Base-by-base conservation (phyloP, 2,329 filamentous ascomycete genomes). In the Sporothrix phasma region DNA sequence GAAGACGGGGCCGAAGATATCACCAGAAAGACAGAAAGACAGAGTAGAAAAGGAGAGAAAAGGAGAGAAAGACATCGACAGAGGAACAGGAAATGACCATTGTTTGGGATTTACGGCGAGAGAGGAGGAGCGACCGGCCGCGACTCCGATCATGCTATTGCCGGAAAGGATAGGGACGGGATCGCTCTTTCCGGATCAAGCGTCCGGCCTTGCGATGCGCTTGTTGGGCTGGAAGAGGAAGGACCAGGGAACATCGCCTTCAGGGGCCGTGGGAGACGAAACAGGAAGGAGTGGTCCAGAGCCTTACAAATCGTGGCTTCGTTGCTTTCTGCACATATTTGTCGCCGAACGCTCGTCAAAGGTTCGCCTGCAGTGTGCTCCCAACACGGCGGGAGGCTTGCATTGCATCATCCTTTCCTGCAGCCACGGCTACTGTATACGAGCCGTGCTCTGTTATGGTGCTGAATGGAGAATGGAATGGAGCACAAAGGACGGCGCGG, bases 141-240 rank as follows among this genome's bases (percentile, higher is more conserved):
- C 53, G 22, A 22, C 53, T 19, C 13, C 8, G 53, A 41, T 46
- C 43, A 37, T 39, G 43, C 43, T 29, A 34, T 47, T 26, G 29
- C 24, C 31, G 29, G 15, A 26, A n/a, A 61, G 37, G 13, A 3
- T n/a, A 26, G 19, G 45, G n/a, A 45, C 31, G 59, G 43, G 45
- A 61, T 61, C 59, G 59, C 59, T 61, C 59, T 61, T 61, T 61
- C 59, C 59, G 39, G 45, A 39, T 37, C 58, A 49, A 26, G 43
- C 41, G 59, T 61, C 59, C 45, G 59, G 45, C 51, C 59, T 31
- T 41, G 19, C 19, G 19, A 17, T 46, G n/a, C 24, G 11, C 22
- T 4, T 29, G 45, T 39, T 51, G 59, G 59, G 10, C 59, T 51
- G 45, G 45, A 61, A 39, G 1, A 51, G 59, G 59, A 61, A 61